Conservation (phyloP, 805 yeast species). For the Candida adriatica region DNA sequence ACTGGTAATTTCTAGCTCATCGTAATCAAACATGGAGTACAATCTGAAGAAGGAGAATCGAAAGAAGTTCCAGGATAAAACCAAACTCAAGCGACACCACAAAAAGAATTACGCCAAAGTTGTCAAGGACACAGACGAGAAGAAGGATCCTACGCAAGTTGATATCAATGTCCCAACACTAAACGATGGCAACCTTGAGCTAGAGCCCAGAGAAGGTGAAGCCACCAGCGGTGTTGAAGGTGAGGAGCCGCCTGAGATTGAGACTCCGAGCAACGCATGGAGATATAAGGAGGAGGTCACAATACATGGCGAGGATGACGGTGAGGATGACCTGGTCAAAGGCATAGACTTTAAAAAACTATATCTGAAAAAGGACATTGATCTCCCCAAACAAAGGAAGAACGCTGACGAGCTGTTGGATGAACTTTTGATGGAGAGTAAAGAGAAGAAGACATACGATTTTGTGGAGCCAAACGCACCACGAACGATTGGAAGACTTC, state of each 20-base stretch:
- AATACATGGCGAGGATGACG: constrained; percentile 14
- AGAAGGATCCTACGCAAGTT: constrained; percentile 7
- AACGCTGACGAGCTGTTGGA: constrained; percentile 6
- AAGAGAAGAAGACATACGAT: constrained; percentile 8
- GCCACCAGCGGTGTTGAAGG: constrained; percentile 10
- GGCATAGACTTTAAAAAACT: constrained; percentile 18
- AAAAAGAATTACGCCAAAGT: constrained; percentile 31
- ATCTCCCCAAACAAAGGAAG: constrained; percentile 7
- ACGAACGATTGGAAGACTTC: constrained; percentile 1
- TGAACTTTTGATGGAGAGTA: constrained; percentile 9
- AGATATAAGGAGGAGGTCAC: constrained; percentile 21
- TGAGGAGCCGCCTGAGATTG: too few relatives aligned
- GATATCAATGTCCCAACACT: too few relatives aligned
- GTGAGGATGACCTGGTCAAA: constrained; percentile 8
- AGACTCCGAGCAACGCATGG: constrained; percentile 15
- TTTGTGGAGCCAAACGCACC: constrained; percentile 1
- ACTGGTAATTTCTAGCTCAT: too few relatives aligned
- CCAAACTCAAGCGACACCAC: constrained; percentile 31
- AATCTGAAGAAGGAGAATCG: constrained; percentile 32
- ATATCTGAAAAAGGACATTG: constrained; percentile 7
- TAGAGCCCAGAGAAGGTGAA: constrained; percentile 1
- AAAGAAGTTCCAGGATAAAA: constrained; percentile 35
- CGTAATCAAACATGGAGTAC: constrained; percentile 18
- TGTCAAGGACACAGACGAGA: constrained; percentile 12
- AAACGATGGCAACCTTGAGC: constrained; percentile 1